These are phyloP conservation scores for Phytopythium aichiense DNA, from an alignment of 352 stramenopile species.

Conservation along the genomic window DNA sequence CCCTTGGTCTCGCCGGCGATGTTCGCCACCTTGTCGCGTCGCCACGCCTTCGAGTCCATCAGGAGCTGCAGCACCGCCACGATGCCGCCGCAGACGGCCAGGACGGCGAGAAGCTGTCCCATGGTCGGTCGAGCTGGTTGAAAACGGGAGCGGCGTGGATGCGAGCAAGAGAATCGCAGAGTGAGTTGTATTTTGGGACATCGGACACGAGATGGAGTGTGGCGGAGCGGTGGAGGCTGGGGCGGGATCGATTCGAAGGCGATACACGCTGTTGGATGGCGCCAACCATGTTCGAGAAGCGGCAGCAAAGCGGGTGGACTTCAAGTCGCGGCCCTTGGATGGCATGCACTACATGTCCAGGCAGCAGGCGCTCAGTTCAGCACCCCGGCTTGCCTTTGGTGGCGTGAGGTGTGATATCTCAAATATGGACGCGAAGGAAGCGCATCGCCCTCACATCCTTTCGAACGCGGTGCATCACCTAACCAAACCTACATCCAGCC, in stretches of 20 bases:
- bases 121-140: neutral
- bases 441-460: neutral
- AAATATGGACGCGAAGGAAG: neutral
- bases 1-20: neutral
- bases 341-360: no score
- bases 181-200: neutral
- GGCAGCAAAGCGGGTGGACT: no score
- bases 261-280: no score
- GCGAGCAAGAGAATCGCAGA: neutral
- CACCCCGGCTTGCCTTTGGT: neutral
- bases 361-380: no score
- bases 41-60: neutral
- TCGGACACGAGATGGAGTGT: no score
- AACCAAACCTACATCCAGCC: no score
- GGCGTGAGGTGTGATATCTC: neutral
- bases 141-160: neutral
- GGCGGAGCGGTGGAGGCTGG: no score
- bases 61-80: neutral
- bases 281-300: no score
- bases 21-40: neutral
- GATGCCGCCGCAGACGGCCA: neutral
- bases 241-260: no score
- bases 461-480: neutral
- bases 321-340: no score
- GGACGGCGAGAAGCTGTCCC: neutral